These are phyloP conservation scores for Ogataea henricii DNA, from an alignment of 805 yeast genomes.

Conservation along the genomic window DNA sequence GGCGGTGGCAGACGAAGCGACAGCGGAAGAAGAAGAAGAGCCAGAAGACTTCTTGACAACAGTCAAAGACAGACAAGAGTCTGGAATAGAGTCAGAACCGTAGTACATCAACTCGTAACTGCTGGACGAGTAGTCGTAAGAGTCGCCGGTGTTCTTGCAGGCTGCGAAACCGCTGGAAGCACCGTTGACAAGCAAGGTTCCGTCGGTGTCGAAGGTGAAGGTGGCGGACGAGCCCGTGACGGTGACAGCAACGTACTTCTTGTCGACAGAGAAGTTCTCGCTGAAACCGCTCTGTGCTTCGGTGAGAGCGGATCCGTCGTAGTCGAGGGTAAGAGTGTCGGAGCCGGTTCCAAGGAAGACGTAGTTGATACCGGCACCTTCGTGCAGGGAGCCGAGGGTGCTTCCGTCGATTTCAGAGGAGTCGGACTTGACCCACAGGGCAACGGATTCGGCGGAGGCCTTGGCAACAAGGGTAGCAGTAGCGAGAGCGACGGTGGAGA, in stretches of 20 bases:
- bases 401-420: slow-evolving; percentile 29
- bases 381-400: slow-evolving; percentile 39
- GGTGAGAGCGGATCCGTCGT: slow-evolving; percentile 15
- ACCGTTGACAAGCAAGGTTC: slow-evolving; percentile 32
- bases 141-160: slow-evolving; percentile 43
- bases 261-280: not conserved
- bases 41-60: slow-evolving; percentile 10
- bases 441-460: slow-evolving; percentile 17
- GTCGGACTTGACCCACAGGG: slow-evolving; percentile 29
- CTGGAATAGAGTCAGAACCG: slow-evolving; percentile 20
- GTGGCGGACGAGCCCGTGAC: slow-evolving; percentile 9
- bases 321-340: slow-evolving; percentile 22
- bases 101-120: slow-evolving; percentile 33
- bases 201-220: slow-evolving; percentile 15
- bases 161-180: slow-evolving; percentile 38
- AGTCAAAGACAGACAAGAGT: slow-evolving; percentile 13
- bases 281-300: not conserved
- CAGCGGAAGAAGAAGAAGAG: slow-evolving; percentile 11
- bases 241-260: slow-evolving; percentile 9
- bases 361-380: slow-evolving; percentile 51
- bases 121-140: slow-evolving; percentile 38
- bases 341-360: slow-evolving; percentile 35
- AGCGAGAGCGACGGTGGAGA: slow-evolving; percentile 19
- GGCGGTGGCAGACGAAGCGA: not conserved
- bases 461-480: slow-evolving; percentile 13